Evolutionary conservation across 148 eudicot genomes (phyloP).

Genomic region (Talinum fruticosum): DNA sequence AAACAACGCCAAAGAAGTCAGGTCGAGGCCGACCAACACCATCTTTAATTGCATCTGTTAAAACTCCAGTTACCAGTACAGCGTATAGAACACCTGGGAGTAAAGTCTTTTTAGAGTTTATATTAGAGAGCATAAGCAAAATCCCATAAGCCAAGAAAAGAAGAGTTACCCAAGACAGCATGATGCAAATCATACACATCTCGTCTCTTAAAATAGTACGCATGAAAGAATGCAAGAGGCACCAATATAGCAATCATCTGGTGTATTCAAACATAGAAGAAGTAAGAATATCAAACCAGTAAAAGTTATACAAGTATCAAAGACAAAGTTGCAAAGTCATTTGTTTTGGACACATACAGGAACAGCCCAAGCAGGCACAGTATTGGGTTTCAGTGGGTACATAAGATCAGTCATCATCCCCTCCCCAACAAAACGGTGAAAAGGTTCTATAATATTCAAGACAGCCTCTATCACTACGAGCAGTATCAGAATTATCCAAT

Average conservation of each 20-base stretch:
- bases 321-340: background rate
- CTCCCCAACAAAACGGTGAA: conserved; percentile 76
- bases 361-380: conserved; percentile 85
- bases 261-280: background rate
- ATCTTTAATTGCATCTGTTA: conserved; percentile 88
- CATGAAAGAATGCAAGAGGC: conserved; percentile 57
- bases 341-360: conserved; percentile 42
- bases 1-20: conserved; percentile 94
- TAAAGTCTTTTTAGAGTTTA: background rate
- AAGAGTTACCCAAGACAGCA: conserved; percentile 59
- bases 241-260: conserved; percentile 73
- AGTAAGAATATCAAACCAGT: conserved; percentile 9
- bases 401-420: conserved; percentile 83
- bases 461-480: conserved; percentile 54
- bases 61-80: conserved; percentile 72
- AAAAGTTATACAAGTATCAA: background rate
- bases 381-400: conserved; percentile 76
- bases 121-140: background rate
- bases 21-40: conserved; percentile 96
- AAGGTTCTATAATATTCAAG: conserved; percentile 70
- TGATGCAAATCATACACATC: conserved; percentile 91
- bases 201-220: conserved; percentile 60
- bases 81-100: conserved; percentile 65
- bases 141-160: background rate
- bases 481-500: conserved; percentile 79